Evolutionary conservation across 768 basidiomycete genomes (phyloP).

Genomic region (Vararia minispora): DNA sequence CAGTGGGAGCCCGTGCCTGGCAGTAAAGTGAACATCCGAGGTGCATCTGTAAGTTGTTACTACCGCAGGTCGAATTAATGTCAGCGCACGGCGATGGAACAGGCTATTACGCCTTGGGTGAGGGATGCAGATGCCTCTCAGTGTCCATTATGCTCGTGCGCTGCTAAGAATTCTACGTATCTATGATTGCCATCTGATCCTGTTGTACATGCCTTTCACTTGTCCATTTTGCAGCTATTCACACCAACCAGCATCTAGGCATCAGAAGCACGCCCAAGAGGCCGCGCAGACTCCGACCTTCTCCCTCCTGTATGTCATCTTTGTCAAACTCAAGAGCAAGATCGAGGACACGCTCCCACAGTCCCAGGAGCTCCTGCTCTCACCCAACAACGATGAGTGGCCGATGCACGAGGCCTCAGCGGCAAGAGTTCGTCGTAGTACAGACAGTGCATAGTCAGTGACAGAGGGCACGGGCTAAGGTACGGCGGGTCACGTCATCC

Average conservation of each 20-base stretch:
- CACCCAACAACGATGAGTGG: conserved; percentile 31
- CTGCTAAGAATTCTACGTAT: conserved; percentile 6
- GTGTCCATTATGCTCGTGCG: conserved; percentile 81
- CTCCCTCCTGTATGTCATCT: conserved; percentile 30
- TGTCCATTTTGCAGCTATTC: neutral
- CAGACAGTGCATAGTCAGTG: no score
- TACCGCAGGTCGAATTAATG: neutral
- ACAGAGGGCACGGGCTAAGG: no score
- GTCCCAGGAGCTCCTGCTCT: conserved; percentile 80
- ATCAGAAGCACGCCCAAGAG: conserved; percentile 71
- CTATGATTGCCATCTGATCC: neutral
- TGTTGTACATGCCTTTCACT: neutral
- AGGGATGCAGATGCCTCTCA: conserved; percentile 64
- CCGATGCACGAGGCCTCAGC: conserved; percentile 57
- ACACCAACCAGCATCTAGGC: conserved; percentile 29
- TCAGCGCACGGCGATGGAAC: conserved; percentile 55
- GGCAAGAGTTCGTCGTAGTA: conserved; percentile 72
- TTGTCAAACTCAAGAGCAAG: conserved; percentile 71
- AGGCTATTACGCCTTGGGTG: conserved; percentile 92
- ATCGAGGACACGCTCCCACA: conserved; percentile 82
- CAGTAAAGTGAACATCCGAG: conserved; percentile 55
- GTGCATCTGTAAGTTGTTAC: conserved; percentile 24
- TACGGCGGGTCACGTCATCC: no score
- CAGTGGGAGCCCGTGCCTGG: conserved; percentile 30
- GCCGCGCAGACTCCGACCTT: conserved; percentile 1